phyloP scores from a whole-genome alignment of 768 basidiomycete genomes.

The Chlorophyllum brunneum region DNA sequence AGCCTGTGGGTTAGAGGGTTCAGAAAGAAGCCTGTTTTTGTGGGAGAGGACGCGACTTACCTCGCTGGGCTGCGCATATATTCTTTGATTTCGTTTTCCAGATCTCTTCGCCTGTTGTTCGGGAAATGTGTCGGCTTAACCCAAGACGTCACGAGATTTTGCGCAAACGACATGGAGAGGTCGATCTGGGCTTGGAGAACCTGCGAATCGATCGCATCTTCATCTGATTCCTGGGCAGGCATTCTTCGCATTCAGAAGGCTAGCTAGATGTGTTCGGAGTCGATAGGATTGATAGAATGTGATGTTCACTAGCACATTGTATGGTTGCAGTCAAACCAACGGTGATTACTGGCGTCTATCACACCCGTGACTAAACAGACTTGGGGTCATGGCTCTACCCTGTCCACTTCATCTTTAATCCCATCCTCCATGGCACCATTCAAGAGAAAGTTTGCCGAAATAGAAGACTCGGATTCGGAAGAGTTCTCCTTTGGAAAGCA shows the following conservation, averaged over 20 bases:
- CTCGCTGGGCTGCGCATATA: conserved; percentile 68
- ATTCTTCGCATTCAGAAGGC: conserved; percentile 23
- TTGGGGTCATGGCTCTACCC: neutral
- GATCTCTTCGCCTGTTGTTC: conserved; percentile 28
- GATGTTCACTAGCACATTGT: neutral
- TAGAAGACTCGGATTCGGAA: conserved; percentile 55
- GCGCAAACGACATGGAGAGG: conserved; percentile 71
- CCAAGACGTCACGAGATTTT: conserved; percentile 76
- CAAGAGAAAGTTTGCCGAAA: conserved; percentile 39
- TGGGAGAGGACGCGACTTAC: conserved; percentile 34
- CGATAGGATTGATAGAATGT: neutral
- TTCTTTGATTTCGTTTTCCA: conserved; percentile 59
- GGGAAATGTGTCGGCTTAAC: conserved; percentile 51
- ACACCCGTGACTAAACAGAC: neutral
- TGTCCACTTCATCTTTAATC: neutral
- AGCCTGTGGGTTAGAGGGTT: conserved; percentile 38
- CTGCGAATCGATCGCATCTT: conserved; percentile 62
- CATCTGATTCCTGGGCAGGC: conserved; percentile 26
- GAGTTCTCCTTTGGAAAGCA: conserved; percentile 62
- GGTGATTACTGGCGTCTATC: conserved; percentile 6
- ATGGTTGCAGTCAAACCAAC: neutral
- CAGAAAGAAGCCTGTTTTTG: conserved; percentile 1
- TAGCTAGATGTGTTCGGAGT: neutral
- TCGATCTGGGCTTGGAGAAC: conserved; percentile 80
- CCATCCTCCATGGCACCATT: conserved; percentile 30